Percentiles rank a stretch among this genome's conserved stretches.
Evolutionary conservation across 208 protist genomes (phyloP).

Genomic region (Leishmania lainsoni): DNA sequence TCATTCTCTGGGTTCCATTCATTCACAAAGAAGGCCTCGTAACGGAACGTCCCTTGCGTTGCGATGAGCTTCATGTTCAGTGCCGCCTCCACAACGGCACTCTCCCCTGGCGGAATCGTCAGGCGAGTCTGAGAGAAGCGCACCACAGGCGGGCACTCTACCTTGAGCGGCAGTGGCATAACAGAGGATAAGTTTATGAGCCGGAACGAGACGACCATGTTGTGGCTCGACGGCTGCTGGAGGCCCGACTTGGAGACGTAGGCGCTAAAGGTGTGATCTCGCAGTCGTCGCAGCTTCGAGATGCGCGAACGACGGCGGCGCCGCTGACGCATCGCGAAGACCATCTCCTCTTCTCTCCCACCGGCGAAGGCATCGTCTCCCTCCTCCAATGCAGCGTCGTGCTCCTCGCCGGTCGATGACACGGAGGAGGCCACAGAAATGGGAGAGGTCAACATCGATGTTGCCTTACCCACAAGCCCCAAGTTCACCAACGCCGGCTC

Average conservation of each 20-base stretch:
- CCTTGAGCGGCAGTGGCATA: constrained; percentile 70
- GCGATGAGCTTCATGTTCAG: constrained; percentile 67
- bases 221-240: constrained; percentile 10
- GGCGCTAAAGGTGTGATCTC: constrained; percentile 25
- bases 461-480: constrained; percentile 32
- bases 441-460: constrained; percentile 21
- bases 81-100: constrained; percentile 49
- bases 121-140: constrained; percentile 63
- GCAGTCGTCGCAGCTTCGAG: constrained; percentile 19
- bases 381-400: background rate
- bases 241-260: constrained; percentile 14
- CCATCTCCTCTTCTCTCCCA: constrained; percentile 15
- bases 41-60: constrained; percentile 76
- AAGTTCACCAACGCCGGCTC: constrained; percentile 46
- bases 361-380: background rate
- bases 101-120: constrained; percentile 60
- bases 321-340: constrained; percentile 18
- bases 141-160: constrained; percentile 79
- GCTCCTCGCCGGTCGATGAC: constrained; percentile 17
- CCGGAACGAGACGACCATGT: constrained; percentile 31
- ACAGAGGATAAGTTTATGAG: constrained; percentile 69
- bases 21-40: constrained; percentile 85
- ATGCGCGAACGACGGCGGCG: constrained; percentile 19
- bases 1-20: constrained; percentile 89
- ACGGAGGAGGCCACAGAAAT: constrained; percentile 1